A percentile compares a stretch with the other conserved stretches of the same genome.
phyloP scores from a whole-genome alignment of 257 asterid species.

The Fraxinus excelsior region DNA sequence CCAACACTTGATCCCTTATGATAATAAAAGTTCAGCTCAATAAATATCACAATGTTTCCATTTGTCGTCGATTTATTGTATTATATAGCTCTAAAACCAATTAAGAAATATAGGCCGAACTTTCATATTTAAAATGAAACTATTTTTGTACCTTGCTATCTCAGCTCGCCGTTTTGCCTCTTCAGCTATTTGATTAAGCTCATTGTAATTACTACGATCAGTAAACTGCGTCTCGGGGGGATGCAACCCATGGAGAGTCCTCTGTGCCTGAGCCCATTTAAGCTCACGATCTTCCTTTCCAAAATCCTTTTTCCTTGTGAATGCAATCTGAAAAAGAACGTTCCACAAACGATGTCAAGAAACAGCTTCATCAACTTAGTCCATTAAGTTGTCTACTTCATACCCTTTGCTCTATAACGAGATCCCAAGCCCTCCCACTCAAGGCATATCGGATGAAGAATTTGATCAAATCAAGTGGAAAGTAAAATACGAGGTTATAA shows the following conservation, averaged over 20 bases:
- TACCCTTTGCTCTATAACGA: conserved; percentile 26
- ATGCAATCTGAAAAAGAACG: conserved; percentile 18
- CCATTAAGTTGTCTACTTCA: not conserved
- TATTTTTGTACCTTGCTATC: conserved; percentile 15
- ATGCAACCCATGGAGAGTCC: conserved; percentile 32
- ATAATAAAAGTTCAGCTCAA: no score
- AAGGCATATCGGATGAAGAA: conserved; percentile 28
- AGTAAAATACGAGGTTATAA: conserved; percentile 22
- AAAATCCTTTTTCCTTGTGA: conserved; percentile 32
- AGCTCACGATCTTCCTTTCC: conserved; percentile 32
- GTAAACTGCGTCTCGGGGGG: conserved; percentile 21
- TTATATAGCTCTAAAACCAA: no score
- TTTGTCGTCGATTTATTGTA: no score
- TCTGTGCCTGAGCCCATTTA: conserved; percentile 31
- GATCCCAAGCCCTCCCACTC: conserved; percentile 32
- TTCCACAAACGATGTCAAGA: not conserved
- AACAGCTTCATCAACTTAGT: not conserved
- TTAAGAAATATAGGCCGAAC: not conserved
- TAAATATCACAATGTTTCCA: no score
- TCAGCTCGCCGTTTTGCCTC: conserved; percentile 27
- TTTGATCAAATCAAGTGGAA: conserved; percentile 28
- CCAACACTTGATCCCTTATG: no score
- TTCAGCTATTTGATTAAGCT: conserved; percentile 18
- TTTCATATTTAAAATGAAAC: not conserved
- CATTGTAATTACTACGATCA: conserved; percentile 18